These are phyloP conservation scores for Rostrohypoxylon terebratum DNA, from an alignment of 495 filamentous ascomycete species.

Conservation along the genomic window DNA sequence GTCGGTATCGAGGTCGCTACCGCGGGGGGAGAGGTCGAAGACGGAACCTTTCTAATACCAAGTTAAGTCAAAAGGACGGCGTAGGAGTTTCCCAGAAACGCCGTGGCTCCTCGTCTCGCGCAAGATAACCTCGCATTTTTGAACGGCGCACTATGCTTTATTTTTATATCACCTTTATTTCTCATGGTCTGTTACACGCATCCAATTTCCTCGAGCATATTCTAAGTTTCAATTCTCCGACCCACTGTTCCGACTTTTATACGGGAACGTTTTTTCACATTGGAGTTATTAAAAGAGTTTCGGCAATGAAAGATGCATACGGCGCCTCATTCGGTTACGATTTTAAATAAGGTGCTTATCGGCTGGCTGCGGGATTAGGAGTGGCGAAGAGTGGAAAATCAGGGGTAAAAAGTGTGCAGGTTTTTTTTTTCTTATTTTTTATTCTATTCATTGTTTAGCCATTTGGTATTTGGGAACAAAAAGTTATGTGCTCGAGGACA, in stretches of 20 bases:
- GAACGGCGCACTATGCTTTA: background rate
- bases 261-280: slow-evolving; percentile 9
- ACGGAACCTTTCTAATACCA: slow-evolving; percentile 37
- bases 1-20: slow-evolving; percentile 45
- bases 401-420: slow-evolving; percentile 9
- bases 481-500: slow-evolving; percentile 24
- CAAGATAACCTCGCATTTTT: slow-evolving; percentile 17
- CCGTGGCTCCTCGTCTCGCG: slow-evolving; percentile 15
- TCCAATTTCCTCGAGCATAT: slow-evolving; percentile 18
- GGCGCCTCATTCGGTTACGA: slow-evolving; percentile 23
- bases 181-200: slow-evolving; percentile 10
- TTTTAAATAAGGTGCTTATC: slow-evolving; percentile 21
- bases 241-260: slow-evolving; percentile 16
- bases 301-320: slow-evolving; percentile 17
- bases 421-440: slow-evolving; percentile 12
- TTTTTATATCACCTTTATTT: slow-evolving; percentile 16
- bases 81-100: slow-evolving; percentile 24
- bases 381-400: slow-evolving; percentile 1
- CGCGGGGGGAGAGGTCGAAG: slow-evolving; percentile 41
- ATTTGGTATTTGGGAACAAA: slow-evolving; percentile 24
- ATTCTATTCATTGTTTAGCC: slow-evolving; percentile 26
- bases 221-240: slow-evolving; percentile 7
- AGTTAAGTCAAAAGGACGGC: slow-evolving; percentile 18
- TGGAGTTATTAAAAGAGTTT: slow-evolving; percentile 10
- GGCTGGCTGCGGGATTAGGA: background rate